Conservation (phyloP, 306 rosid species). For the Glycine soja region DNA sequence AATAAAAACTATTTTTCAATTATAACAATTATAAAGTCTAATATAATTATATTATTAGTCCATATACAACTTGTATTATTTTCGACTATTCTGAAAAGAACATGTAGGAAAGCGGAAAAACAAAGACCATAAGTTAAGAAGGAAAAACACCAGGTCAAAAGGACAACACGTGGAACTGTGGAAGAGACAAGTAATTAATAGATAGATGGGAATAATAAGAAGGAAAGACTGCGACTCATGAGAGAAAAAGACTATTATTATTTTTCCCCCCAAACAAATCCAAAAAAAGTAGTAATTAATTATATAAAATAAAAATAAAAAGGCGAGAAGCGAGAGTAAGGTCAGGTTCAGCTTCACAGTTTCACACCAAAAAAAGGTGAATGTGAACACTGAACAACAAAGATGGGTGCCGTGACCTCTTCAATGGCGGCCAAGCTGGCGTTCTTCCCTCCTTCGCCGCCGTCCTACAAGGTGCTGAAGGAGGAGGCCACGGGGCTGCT, state of each 20-base stretch:
- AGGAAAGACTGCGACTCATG: not conserved
- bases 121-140: too few species aligned
- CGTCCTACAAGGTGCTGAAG: conserved; percentile 70
- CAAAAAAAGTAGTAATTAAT: too few species aligned
- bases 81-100: too few species aligned
- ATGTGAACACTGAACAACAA: not conserved
- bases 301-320: too few species aligned
- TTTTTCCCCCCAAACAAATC: too few species aligned
- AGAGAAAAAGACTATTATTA: not conserved
- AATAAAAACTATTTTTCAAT: too few species aligned
- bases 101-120: not conserved
- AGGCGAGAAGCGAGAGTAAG: too few species aligned
- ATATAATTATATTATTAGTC: too few species aligned
- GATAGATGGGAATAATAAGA: not conserved
- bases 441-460: conserved; percentile 85
- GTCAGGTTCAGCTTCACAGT: too few species aligned
- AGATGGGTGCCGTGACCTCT: conserved; percentile 88
- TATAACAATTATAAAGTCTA: too few species aligned
- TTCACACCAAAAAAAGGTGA: conserved; percentile 5
- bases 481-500: conserved; percentile 63
- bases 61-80: too few species aligned
- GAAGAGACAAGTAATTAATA: conserved; percentile 47
- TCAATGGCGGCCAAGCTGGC: conserved; percentile 94
- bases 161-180: conserved; percentile 58
- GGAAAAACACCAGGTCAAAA: conserved; percentile 28